Base-by-base conservation (phyloP, 768 basidiomycete genomes). In the Pleurotus sapidus region DNA sequence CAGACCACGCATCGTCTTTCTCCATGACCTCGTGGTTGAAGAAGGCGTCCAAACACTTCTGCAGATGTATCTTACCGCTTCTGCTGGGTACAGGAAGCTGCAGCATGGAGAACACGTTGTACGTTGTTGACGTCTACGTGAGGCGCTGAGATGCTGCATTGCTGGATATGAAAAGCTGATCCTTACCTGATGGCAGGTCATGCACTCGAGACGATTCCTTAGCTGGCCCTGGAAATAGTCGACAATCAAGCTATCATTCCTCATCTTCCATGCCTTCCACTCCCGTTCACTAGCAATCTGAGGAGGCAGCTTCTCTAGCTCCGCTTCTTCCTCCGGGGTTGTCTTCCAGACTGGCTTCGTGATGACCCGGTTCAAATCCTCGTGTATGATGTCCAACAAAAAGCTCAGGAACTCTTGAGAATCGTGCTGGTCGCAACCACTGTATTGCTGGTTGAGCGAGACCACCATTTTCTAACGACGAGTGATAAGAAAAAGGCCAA, bases 201-300 rank as follows among this genome's bases (percentile, higher is more conserved):
- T 67, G 70, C 96, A 99, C 64, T 91, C 83, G 72, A 99, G 71
- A 55, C 87, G 80, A 73, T 89, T 98, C 61, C 93, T 79, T 70
- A 97, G 98, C 70, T 98, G 97, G 9, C 96, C 96, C 73, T 98
- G 96, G 77, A 99, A 98, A 67, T 89, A 91, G 71, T 98, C 95
- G 25, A 98, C 97, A 54, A 99, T 88, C 55, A 98, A 73, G 64
- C 91, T 93, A 68, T 99, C 93, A 67, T 98, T 94, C 56, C 92
- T 82, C 75, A 84, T 84, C 68, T 84, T 84, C 79, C 97, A 98
- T 39, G 88, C 82, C 60, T 84, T 78, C 96, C 96, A 99, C 72
- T 98, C 96, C 65, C 91, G 84, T 63, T 93, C 90, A 67, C 91
- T 89, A 17, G 95, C 95, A 61, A 97, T 81, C 67, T 95, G 91